A percentile compares a stretch with the other conserved stretches of the same genome.
Conservation (phyloP, 2,329 filamentous ascomycete species). For the Paecilomyces fulvus region DNA sequence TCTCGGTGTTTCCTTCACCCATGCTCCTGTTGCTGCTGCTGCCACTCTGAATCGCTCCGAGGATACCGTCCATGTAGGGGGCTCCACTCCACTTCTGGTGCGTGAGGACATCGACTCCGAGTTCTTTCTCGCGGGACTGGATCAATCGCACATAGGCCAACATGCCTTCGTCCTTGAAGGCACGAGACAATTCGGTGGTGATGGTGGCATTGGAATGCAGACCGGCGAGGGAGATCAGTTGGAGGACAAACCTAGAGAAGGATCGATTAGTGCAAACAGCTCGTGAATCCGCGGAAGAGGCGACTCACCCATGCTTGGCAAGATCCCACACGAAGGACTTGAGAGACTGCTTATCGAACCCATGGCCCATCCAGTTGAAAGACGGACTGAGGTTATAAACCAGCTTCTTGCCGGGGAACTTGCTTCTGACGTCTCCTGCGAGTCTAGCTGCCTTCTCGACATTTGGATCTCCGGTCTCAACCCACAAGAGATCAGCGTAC, state of each 20-base stretch:
- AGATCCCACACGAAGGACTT: slow-evolving; percentile 96
- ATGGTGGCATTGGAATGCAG: slow-evolving; percentile 57
- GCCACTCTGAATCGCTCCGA: slow-evolving; percentile 84
- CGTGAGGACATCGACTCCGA: slow-evolving; percentile 84
- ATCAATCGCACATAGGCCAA: slow-evolving; percentile 93
- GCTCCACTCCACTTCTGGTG: slow-evolving; percentile 77
- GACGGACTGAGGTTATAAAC: slow-evolving; percentile 95
- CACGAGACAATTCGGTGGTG: slow-evolving; percentile 65
- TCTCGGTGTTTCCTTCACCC: slow-evolving; percentile 88
- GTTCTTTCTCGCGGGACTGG: slow-evolving; percentile 80
- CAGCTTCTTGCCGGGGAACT: slow-evolving; percentile 70
- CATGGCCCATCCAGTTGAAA: slow-evolving; percentile 98
- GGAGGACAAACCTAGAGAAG: slow-evolving; percentile 47
- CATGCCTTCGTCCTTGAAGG: slow-evolving; percentile 90
- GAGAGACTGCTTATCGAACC: slow-evolving; percentile 73
- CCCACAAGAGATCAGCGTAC: slow-evolving; percentile 92
- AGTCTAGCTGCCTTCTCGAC: slow-evolving; percentile 70
- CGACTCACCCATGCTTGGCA: slow-evolving; percentile 72
- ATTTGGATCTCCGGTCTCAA: slow-evolving; percentile 85
- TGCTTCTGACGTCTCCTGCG: slow-evolving; percentile 62
- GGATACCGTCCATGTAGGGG: slow-evolving; percentile 74
- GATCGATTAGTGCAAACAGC: not conserved
- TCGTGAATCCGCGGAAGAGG: slow-evolving; percentile 13
- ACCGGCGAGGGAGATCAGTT: slow-evolving; percentile 57
- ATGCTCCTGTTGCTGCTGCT: slow-evolving; percentile 85